Percentiles rank a stretch among this genome's conserved stretches.
phyloP scores from a whole-genome alignment of 1,139 yeast genomes.

The Scheffersomyces parashehatae region DNA sequence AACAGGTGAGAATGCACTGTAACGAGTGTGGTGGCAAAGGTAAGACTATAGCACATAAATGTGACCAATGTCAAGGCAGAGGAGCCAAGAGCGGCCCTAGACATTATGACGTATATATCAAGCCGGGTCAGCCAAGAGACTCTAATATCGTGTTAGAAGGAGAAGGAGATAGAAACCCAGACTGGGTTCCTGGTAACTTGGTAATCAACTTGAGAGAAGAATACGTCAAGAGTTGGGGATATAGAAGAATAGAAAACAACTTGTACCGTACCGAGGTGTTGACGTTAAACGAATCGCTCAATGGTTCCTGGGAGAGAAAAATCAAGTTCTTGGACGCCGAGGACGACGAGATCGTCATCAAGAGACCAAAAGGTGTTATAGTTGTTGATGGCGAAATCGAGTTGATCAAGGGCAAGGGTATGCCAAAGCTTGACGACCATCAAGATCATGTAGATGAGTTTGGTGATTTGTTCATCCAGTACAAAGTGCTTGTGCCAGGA shows the following conservation, averaged over 20 bases:
- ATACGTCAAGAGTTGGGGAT: constrained; percentile 66
- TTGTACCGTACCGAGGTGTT: constrained; percentile 82
- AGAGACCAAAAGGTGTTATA: constrained; percentile 50
- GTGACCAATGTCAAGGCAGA: constrained; percentile 69
- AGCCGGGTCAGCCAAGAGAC: constrained; percentile 70
- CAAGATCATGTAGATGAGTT: constrained; percentile 46
- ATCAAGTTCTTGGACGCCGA: constrained; percentile 66
- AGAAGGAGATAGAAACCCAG: constrained; percentile 85
- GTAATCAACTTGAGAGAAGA: constrained; percentile 59
- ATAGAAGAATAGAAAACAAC: constrained; percentile 72
- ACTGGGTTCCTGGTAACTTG: constrained; percentile 79
- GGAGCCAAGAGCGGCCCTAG: constrained; percentile 62
- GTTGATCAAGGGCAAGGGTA: constrained; percentile 70
- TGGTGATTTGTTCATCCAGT: constrained; percentile 79
- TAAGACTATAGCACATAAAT: constrained; percentile 57
- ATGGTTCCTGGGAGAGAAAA: constrained; percentile 77
- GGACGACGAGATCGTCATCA: constrained; percentile 46
- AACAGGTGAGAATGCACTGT: constrained; percentile 78
- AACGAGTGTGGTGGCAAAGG: constrained; percentile 83
- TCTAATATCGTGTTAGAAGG: constrained; percentile 62
- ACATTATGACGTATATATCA: constrained; percentile 59
- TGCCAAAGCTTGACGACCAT: constrained; percentile 59
- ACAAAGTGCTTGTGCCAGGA: constrained; percentile 56
- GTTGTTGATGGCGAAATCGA: constrained; percentile 74
- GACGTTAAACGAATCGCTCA: constrained; percentile 66